Percentiles rank a stretch among this genome's conserved stretches.
Conservation (phyloP, 2,329 filamentous ascomycete genomes). For the Zasmidium citrigriseum region DNA sequence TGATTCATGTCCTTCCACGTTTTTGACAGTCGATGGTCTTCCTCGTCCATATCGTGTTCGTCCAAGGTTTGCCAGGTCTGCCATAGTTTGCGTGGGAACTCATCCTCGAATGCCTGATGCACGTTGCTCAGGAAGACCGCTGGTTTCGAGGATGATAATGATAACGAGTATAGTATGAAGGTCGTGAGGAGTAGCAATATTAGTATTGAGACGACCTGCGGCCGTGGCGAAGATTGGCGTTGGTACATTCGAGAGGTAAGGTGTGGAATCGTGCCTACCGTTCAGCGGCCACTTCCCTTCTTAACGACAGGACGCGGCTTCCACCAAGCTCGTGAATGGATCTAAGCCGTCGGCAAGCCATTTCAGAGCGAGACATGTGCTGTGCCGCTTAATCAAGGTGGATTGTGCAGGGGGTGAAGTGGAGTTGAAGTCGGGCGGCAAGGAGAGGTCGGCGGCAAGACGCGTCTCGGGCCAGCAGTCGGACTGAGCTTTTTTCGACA, state of each 20-base stretch:
- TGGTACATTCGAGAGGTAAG: too few relatives aligned
- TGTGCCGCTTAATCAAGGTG: not conserved
- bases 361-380: too few relatives aligned
- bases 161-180: not conserved
- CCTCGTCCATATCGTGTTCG: slow-evolving; percentile 6
- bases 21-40: slow-evolving; percentile 7
- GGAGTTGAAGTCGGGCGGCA: not conserved
- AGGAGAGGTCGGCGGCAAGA: not conserved
- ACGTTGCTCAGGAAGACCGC: too few relatives aligned
- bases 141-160: not conserved
- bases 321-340: too few relatives aligned
- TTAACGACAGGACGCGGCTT: too few relatives aligned
- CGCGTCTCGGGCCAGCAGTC: not conserved
- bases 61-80: not conserved
- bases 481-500: not conserved
- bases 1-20: slow-evolving; percentile 15
- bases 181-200: not conserved
- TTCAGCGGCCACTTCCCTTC: too few relatives aligned
- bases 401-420: not conserved
- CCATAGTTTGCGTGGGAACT: not conserved
- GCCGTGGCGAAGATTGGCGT: not conserved
- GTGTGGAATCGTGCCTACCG: too few relatives aligned
- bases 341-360: too few relatives aligned
- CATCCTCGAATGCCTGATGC: not conserved
- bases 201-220: not conserved